These are phyloP conservation scores for Zasmidium citrigriseum DNA, from an alignment of 2,329 filamentous ascomycete genomes.

Conservation along the genomic window DNA sequence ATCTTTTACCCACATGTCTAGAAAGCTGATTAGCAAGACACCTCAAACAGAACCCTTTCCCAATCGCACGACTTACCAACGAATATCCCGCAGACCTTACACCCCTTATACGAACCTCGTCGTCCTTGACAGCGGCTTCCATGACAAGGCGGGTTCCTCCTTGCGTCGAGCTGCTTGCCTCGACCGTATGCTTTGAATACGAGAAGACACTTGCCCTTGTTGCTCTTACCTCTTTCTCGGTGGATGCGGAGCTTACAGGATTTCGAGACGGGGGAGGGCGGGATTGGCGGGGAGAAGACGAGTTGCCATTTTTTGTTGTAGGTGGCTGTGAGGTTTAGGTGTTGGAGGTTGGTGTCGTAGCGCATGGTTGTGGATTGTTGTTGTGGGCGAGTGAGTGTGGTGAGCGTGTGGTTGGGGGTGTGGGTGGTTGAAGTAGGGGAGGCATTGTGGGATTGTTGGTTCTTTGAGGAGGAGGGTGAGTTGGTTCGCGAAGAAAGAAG, in stretches of 20 bases:
- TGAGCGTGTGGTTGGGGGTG: too few relatives aligned
- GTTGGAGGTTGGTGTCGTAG: background rate
- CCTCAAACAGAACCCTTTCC: background rate
- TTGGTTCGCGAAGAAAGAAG: too few relatives aligned
- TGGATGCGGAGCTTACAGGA: background rate
- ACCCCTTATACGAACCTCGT: background rate
- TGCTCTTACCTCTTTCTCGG: background rate
- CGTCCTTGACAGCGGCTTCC: background rate
- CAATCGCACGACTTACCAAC: background rate
- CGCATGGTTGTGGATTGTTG: background rate
- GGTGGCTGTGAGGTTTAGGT: background rate
- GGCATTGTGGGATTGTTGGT: background rate
- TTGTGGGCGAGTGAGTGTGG: too few relatives aligned
- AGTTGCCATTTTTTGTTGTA: background rate
- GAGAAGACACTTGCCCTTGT: background rate
- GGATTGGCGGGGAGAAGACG: too few relatives aligned
- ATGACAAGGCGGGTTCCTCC: background rate
- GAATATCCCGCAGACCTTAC: background rate
- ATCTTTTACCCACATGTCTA: conserved; percentile 2
- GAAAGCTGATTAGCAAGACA: background rate
- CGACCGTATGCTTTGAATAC: background rate
- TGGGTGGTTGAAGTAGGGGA: background rate
- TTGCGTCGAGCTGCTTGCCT: too few relatives aligned
- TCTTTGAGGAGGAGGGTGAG: background rate
- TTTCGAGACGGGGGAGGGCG: background rate